Evolutionary conservation across 305 asterid species (phyloP), one percentile per base, ranked within the genome.

Genomic region (Fraxinus greggii): DNA sequence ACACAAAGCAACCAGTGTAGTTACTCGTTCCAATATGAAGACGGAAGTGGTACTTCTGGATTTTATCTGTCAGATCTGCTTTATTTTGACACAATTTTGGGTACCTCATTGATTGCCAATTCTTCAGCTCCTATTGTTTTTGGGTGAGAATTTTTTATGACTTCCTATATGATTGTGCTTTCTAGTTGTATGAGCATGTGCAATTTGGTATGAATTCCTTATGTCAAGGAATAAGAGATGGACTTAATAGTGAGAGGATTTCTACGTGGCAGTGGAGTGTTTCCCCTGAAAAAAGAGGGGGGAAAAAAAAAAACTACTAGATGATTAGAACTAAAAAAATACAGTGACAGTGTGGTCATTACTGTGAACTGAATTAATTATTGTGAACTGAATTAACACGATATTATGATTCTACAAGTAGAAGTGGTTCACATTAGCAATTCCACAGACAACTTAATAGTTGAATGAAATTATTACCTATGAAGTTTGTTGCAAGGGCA

Each of bases 1-100:
- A 81, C 89, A 45, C 92, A 89, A 83, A 87, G 84, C 83, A 89
- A 90, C 83, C 93, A 83, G 81, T 95, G 99, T 85, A 90, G 90
- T 78, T 95, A 92, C 85, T 76, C 92, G 2, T 92, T 94, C 84
- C 92, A 90, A 56, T 95, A 95, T 81, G 98, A 93, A 26, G 99
- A 95, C 89, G 99, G 98, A 79, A 95, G 99, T 83, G 97, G 97
- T 80, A 94, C 98, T 19, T 75, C 95, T 84, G 99, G 99, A 54
- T 86, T 79, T 86, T 95, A 94, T 83, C 88, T 93, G 67, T 86
- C 94, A 28, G 99, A 95, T 85, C 4, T 90, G 89, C 89, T 95
- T 75, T 86, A 89, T 83, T 93, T 94, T 81, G 97, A 94, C 88
- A 86, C 95, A 17, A 86, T 94, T 75, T 59, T 94, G 85, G 97